Evolutionary conservation across 495 filamentous ascomycete species (phyloP).

Genomic region (Xylaria castorea): DNA sequence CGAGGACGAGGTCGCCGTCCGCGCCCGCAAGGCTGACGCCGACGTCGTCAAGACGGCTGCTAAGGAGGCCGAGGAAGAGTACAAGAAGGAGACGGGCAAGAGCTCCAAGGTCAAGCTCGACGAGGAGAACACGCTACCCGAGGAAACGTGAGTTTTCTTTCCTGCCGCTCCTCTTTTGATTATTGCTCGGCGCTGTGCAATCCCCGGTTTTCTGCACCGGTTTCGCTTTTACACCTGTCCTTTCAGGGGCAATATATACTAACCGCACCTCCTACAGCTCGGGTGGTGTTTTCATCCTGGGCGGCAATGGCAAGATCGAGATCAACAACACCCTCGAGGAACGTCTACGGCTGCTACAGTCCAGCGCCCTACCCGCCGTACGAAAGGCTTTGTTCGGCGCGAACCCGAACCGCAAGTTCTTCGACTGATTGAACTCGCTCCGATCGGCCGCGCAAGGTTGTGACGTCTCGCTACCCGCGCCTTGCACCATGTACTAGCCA

Average conservation of each 20-base stretch:
- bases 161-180: background rate
- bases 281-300: constrained; percentile 81
- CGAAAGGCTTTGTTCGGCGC: constrained; percentile 86
- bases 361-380: constrained; percentile 83
- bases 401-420: constrained; percentile 93
- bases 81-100: constrained; percentile 75
- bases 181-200: background rate
- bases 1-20: constrained; percentile 75
- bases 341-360: constrained; percentile 81
- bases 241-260: background rate
- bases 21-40: constrained; percentile 80
- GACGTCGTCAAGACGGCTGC: constrained; percentile 76
- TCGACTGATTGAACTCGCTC: constrained; percentile 65
- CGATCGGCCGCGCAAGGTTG: background rate
- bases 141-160: constrained; percentile 75
- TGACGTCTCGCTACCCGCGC: background rate
- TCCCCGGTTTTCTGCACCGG: background rate
- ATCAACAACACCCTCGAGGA: constrained; percentile 99
- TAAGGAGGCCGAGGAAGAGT: constrained; percentile 75
- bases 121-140: constrained; percentile 78
- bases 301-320: constrained; percentile 90
- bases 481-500: background rate
- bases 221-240: background rate
- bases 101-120: constrained; percentile 68
- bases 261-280: constrained; percentile 58